Evolutionary conservation across 257 asterid genomes (phyloP).

Genomic region (Schizonepeta tenuifolia): DNA sequence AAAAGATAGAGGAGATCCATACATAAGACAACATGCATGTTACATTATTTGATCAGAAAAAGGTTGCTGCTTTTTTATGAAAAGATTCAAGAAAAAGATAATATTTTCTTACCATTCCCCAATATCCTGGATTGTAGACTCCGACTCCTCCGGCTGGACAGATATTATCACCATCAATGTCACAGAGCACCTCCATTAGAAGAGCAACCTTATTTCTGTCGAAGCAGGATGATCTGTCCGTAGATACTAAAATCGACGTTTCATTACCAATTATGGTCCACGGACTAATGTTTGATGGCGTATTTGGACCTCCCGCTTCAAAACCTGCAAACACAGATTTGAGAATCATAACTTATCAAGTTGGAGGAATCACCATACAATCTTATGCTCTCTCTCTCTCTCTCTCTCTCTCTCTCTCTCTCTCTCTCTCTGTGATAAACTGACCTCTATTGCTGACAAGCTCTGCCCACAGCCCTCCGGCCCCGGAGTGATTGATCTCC

Average conservation of each 20-base stretch:
- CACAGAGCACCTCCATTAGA: conserved; percentile 72
- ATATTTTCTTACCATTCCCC: conserved; percentile 87
- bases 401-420: background rate
- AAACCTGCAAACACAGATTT: conserved; percentile 56
- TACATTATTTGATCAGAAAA: background rate
- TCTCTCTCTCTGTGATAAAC: background rate
- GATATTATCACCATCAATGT: conserved; percentile 47
- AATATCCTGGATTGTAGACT: conserved; percentile 84
- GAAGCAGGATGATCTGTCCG: conserved; percentile 87
- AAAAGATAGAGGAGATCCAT: conserved; percentile 8
- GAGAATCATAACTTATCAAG: background rate
- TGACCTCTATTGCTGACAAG: conserved; percentile 91
- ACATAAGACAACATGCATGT: background rate
- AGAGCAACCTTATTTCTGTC: conserved; percentile 82
- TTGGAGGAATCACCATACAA: background rate
- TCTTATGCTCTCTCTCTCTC: background rate
- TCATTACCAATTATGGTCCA: conserved; percentile 80
- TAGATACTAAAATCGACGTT: conserved; percentile 58
- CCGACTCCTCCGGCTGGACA: conserved; percentile 91
- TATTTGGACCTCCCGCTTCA: conserved; percentile 85
- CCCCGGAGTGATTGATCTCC: conserved; percentile 97
- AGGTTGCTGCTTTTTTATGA: background rate
- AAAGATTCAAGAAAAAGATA: background rate
- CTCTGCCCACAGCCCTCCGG: conserved; percentile 99
- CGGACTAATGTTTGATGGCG: conserved; percentile 83